A percentile compares a stretch with the other conserved stretches of the same genome.
phyloP scores from a whole-genome alignment of 768 basidiomycete genomes.

The Mycena venus region DNA sequence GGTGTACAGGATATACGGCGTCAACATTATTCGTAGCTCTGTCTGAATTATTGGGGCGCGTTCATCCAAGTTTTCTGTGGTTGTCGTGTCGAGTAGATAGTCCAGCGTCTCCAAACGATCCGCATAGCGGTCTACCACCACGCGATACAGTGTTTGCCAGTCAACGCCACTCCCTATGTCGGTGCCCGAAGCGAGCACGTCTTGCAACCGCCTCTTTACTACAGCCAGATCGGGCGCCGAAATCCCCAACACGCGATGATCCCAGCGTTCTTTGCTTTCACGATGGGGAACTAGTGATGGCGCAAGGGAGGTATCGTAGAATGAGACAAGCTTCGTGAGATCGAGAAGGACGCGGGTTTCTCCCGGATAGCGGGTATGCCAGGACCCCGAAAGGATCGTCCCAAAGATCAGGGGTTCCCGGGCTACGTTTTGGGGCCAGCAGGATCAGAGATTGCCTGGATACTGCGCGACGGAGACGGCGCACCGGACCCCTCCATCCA shows the following conservation, averaged over 20 bases:
- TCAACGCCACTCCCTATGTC: slow-evolving; percentile 44
- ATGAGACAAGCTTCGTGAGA: slow-evolving; percentile 46
- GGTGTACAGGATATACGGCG: slow-evolving; percentile 21
- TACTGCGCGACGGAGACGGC: not conserved
- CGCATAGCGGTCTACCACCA: slow-evolving; percentile 46
- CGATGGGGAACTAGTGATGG: slow-evolving; percentile 46
- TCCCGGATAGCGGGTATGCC: slow-evolving; percentile 50
- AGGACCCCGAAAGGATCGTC: slow-evolving; percentile 39
- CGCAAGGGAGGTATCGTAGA: slow-evolving; percentile 49
- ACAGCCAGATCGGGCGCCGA: slow-evolving; percentile 37
- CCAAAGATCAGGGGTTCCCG: slow-evolving; percentile 14
- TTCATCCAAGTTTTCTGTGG: slow-evolving; percentile 6
- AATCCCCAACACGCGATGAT: slow-evolving; percentile 46
- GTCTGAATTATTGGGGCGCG: not conserved
- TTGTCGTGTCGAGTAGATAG: slow-evolving; percentile 36
- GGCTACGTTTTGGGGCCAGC: slow-evolving; percentile 14
- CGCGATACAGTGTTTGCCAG: slow-evolving; percentile 46
- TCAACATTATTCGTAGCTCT: slow-evolving; percentile 20
- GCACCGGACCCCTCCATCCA: slow-evolving; percentile 5
- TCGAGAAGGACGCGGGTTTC: slow-evolving; percentile 50
- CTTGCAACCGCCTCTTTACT: slow-evolving; percentile 21
- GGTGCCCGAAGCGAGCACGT: slow-evolving; percentile 3
- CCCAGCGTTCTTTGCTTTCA: slow-evolving; percentile 40
- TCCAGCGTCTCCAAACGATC: slow-evolving; percentile 44
- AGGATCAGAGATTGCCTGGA: not conserved